Base-by-base conservation (phyloP, 208 protist genomes). In the Trypanosoma caninum region DNA sequence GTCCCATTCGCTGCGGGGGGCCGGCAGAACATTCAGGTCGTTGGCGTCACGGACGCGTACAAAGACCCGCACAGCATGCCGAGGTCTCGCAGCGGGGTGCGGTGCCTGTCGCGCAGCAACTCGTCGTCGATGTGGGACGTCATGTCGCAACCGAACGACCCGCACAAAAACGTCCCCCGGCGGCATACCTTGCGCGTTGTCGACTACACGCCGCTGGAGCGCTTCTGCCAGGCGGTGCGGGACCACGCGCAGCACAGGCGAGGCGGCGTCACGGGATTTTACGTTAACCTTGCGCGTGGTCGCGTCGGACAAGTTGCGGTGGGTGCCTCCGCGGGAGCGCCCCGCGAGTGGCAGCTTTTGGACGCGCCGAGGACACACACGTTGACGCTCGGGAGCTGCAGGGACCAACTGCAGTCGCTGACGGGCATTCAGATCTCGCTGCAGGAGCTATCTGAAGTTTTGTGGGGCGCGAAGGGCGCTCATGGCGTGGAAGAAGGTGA, bases 1-100 rank as follows among this genome's bases (percentile, higher is more conserved):
- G 45, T 89, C 14, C 59, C 33, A 22, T 10, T 40, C 41, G 84
- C 81, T 1, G 52, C 69, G 0, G 84, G 68, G 1, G 71, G 66
- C 13, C 35, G 55, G 35, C 87, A 91, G 63, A 48, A 82, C 42
- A 66, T 94, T 44, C 84, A 94, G 65, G 84, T 94, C 11, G 87
- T 94, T 5, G 83, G 79, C 63, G 69, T 94, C 41, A 88, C 82
- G 0, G 57, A 68, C 16, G 72, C 70, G 25, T 93, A 93, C 76
- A 74, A 72, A 61, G 76, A 93, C 42, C 82, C 86, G 2, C 18
- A 52, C 40, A 75, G 80, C 47, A 87, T 94, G 69, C 59, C 35
- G 2, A 35, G 54, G 0, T 25, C 27, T 20, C 80, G 72, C 14
- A 65, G 72, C 8, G 73, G 75, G 11, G 52, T 93, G 27, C 70